phyloP scores from a whole-genome alignment of 192 early-diverging fungal species.

The Backusella westeae region DNA sequence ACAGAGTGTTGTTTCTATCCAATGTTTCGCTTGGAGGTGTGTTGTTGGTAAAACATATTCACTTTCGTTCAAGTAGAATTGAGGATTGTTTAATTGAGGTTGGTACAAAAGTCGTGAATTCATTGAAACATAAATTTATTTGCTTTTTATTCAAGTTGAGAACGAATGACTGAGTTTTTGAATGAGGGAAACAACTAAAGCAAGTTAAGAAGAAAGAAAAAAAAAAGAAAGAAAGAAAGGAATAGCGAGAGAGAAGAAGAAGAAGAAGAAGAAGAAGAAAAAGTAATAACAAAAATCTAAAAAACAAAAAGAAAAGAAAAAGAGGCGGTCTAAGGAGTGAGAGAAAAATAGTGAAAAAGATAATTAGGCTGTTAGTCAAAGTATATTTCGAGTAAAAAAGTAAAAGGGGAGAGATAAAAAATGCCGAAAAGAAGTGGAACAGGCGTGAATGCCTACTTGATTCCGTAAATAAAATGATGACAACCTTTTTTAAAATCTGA shows the following conservation, averaged over 20 bases:
- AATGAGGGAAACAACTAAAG: neutral
- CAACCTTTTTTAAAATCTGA: neutral
- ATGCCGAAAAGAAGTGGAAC: conserved; percentile 3
- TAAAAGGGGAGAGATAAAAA: neutral
- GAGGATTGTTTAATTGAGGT: conserved; percentile 4
- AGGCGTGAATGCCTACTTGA: conserved; percentile 7
- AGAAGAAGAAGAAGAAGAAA: neutral
- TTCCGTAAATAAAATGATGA: conserved; percentile 3
- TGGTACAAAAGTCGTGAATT: conserved; percentile 2
- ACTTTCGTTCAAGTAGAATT: neutral
- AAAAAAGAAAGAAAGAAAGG: neutral
- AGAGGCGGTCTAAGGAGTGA: neutral
- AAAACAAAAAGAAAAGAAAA: conserved; percentile 7
- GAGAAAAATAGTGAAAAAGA: neutral
- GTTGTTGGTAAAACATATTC: neutral
- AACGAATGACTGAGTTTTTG: neutral
- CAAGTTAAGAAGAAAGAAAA: conserved; percentile 7
- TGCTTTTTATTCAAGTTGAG: neutral
- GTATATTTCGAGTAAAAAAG: neutral
- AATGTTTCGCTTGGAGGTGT: conserved; percentile 13
- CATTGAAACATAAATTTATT: neutral
- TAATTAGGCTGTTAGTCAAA: neutral
- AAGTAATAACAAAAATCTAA: neutral
- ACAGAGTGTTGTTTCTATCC: conserved; percentile 22
- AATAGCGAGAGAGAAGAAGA: neutral